Percentiles rank a stretch among this genome's conserved stretches.
These are phyloP conservation scores for Apiotrichum sp. DNA, from an alignment of 1,284 basidiomycete genomes.

Conservation along the genomic window DNA sequence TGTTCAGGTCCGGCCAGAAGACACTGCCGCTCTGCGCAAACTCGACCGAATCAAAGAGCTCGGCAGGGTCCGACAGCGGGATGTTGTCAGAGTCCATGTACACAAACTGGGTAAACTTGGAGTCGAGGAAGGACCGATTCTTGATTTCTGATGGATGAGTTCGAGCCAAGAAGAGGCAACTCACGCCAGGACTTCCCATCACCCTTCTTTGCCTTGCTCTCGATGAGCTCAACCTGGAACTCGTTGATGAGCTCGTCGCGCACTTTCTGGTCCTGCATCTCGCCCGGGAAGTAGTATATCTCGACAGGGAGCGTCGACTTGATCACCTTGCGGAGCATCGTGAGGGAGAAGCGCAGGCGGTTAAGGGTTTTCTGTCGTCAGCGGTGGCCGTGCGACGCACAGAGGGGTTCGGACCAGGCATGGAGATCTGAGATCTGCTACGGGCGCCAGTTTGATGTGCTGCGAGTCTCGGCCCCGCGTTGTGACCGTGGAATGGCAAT, in stretches of 20 bases:
- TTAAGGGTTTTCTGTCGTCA: conserved; percentile 38
- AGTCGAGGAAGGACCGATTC: conserved; percentile 40
- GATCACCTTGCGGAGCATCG: conserved; percentile 45
- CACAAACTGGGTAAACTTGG: conserved; percentile 43
- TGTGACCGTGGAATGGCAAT: too few species aligned
- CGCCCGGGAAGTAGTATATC: conserved; percentile 48
- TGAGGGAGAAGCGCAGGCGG: conserved; percentile 40
- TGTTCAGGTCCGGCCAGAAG: conserved; percentile 51
- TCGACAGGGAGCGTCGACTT: conserved; percentile 47
- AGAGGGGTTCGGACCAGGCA: too few species aligned
- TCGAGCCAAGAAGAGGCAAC: conserved; percentile 1
- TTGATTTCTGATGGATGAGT: conserved; percentile 32
- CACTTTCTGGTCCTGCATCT: conserved; percentile 37
- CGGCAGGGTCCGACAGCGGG: conserved; percentile 45
- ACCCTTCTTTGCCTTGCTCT: conserved; percentile 16
- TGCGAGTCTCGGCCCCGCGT: too few species aligned
- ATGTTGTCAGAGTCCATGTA: conserved; percentile 49
- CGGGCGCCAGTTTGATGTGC: too few species aligned
- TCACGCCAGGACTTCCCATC: conserved; percentile 37
- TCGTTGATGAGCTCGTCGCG: conserved; percentile 30
- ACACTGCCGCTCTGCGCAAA: conserved; percentile 46
- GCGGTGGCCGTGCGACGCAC: too few species aligned
- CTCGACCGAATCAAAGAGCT: conserved; percentile 47
- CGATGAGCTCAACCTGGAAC: conserved; percentile 27
- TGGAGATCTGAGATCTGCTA: too few species aligned